Conservation (phyloP, 495 filamentous ascomycete species). For the Filosporella fistucella region DNA sequence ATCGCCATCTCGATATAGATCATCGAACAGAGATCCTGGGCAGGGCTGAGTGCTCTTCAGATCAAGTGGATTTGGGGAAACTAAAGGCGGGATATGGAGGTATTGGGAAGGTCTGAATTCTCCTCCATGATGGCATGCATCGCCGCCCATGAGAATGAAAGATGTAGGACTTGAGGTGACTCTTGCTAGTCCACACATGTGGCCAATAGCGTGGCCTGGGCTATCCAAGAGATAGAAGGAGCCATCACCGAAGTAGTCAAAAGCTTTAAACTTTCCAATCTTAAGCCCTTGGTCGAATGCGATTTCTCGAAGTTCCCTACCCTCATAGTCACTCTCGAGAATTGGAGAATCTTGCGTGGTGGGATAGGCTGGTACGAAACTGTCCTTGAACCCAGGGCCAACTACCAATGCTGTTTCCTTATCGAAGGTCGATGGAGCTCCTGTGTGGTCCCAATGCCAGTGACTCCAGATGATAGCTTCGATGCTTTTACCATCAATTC, state of each 20-base stretch:
- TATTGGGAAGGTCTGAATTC: slow-evolving; percentile 37
- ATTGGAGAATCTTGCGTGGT: slow-evolving; percentile 31
- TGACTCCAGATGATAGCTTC: slow-evolving; percentile 59
- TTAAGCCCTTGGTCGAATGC: slow-evolving; percentile 28
- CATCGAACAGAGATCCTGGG: slow-evolving; percentile 21
- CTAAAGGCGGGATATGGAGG: slow-evolving; percentile 32
- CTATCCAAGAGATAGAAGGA: slow-evolving; percentile 48
- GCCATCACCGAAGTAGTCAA: slow-evolving; percentile 55
- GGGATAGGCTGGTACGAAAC: slow-evolving; percentile 41
- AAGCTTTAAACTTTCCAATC: slow-evolving; percentile 41
- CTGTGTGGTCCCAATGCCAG: slow-evolving; percentile 58
- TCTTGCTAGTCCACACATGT: slow-evolving; percentile 44
- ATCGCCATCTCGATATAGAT: slow-evolving; percentile 24
- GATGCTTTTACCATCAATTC: slow-evolving; percentile 37
- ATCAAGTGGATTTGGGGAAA: slow-evolving; percentile 30
- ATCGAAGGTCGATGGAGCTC: slow-evolving; percentile 43
- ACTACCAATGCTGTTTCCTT: slow-evolving; percentile 44
- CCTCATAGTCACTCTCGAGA: slow-evolving; percentile 33
- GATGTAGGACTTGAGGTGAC: slow-evolving; percentile 33
- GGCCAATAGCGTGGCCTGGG: slow-evolving; percentile 47
- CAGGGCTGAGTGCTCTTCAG: slow-evolving; percentile 11
- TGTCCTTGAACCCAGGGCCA: slow-evolving; percentile 47
- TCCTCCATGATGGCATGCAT: slow-evolving; percentile 46
- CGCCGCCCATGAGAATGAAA: slow-evolving; percentile 50
- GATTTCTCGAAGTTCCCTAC: slow-evolving; percentile 34